These are phyloP conservation scores for Saccharomycopsis sp. DNA, from an alignment of 805 yeast species.

Conservation along the genomic window DNA sequence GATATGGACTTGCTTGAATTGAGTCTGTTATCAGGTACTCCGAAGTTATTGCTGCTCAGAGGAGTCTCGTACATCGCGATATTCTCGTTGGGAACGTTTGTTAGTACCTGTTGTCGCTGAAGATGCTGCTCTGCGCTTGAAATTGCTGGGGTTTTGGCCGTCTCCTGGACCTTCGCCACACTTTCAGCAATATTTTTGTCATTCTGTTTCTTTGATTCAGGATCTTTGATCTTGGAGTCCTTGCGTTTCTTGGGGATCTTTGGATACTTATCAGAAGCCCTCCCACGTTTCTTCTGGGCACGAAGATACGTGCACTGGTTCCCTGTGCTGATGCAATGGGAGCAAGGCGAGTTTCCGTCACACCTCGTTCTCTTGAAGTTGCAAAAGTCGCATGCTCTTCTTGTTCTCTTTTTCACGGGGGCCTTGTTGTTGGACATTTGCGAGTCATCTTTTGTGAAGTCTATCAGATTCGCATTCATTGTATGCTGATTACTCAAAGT, in stretches of 20 bases:
- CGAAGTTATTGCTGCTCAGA: background rate
- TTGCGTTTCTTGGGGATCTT: conserved; percentile 27
- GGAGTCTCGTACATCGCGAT: background rate
- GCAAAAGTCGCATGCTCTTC: conserved; percentile 43
- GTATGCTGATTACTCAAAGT: no score
- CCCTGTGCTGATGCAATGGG: conserved; percentile 32
- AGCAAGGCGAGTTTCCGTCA: conserved; percentile 41
- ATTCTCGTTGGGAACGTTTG: background rate
- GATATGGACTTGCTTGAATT: background rate
- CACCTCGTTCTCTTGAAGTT: conserved; percentile 42
- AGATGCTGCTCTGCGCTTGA: background rate
- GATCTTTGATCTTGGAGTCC: background rate
- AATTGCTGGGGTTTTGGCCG: background rate
- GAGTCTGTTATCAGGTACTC: background rate
- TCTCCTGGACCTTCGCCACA: background rate
- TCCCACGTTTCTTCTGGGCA: conserved; percentile 39
- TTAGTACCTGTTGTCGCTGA: background rate
- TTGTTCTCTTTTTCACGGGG: conserved; percentile 24
- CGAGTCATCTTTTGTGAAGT: background rate
- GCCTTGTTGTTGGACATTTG: background rate
- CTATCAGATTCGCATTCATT: background rate
- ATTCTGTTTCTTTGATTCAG: background rate
- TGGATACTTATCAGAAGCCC: conserved; percentile 40
- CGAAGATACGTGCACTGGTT: conserved; percentile 36
- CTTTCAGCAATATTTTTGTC: background rate